A percentile compares a stretch with the other conserved stretches of the same genome.
Conservation (phyloP, 805 yeast genomes). For the Nakazawaea ernobii region DNA sequence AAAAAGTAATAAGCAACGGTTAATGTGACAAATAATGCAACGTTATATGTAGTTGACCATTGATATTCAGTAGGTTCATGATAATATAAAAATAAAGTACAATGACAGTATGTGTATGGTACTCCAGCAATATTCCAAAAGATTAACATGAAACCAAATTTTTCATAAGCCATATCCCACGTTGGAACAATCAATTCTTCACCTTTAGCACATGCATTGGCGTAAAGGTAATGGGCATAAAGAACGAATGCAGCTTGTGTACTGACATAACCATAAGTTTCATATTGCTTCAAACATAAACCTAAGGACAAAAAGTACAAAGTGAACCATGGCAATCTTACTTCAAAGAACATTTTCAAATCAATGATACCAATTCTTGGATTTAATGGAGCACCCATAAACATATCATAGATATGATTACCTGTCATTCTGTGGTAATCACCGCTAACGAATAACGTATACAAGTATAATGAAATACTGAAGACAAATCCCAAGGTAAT, state of each 20-base stretch:
- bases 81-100: constrained; percentile 76
- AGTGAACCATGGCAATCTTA: constrained; percentile 95
- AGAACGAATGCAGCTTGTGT: constrained; percentile 70
- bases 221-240: constrained; percentile 89
- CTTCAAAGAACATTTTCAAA: constrained; percentile 95
- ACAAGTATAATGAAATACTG: constrained; percentile 64
- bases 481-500: constrained; percentile 71
- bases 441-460: constrained; percentile 56
- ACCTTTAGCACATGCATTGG: constrained; percentile 96
- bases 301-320: constrained; percentile 72
- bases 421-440: constrained; percentile 93
- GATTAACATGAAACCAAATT: constrained; percentile 97
- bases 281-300: constrained; percentile 73
- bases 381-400: constrained; percentile 96
- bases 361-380: constrained; percentile 93
- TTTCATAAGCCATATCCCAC: constrained; percentile 99
- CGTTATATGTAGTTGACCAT: constrained; percentile 61
- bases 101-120: constrained; percentile 95
- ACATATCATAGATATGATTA: constrained; percentile 80
- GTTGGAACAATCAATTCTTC: constrained; percentile 96
- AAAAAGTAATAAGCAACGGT: constrained; percentile 81
- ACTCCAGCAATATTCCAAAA: constrained; percentile 99
- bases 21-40: constrained; percentile 48
- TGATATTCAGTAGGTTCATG: constrained; percentile 81
- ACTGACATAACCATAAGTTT: constrained; percentile 70